Percentiles rank a stretch among this genome's conserved stretches.
These are phyloP conservation scores for Pleomassaria siparia DNA, from an alignment of 2,329 filamentous ascomycete species.

Conservation along the genomic window DNA sequence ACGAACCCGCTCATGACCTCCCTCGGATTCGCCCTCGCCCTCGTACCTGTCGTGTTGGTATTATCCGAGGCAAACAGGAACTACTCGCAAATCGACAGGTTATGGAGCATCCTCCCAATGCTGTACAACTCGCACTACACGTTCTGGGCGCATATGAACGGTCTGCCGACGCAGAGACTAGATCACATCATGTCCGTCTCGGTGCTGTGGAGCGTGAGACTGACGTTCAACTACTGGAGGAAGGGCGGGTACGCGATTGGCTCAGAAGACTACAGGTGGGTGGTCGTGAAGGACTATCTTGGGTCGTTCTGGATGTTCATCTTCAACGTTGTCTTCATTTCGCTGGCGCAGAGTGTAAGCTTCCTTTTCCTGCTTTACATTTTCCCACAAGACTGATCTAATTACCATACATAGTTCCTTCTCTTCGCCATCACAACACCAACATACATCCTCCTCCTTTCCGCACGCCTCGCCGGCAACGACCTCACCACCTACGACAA, in stretches of 20 bases:
- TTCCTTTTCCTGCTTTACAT: not conserved
- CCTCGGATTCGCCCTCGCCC: conserved; percentile 68
- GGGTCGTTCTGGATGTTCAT: conserved; percentile 71
- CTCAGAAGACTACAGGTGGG: conserved; percentile 95
- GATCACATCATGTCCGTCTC: conserved; percentile 73
- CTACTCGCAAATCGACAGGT: conserved; percentile 93
- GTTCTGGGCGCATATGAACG: conserved; percentile 76
- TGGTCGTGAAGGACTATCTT: conserved; percentile 68
- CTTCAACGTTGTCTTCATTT: conserved; percentile 89
- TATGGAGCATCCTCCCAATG: conserved; percentile 88
- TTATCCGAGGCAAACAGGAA: conserved; percentile 86
- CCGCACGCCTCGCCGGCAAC: conserved; percentile 62
- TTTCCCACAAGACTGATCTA: conserved; percentile 5
- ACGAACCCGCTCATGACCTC: conserved; percentile 85
- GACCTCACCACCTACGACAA: conserved; percentile 57
- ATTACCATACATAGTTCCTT: conserved; percentile 57
- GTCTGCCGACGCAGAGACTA: conserved; percentile 68
- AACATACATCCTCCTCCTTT: conserved; percentile 78
- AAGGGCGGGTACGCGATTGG: conserved; percentile 88
- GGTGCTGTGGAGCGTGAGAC: conserved; percentile 78
- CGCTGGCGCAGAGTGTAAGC: conserved; percentile 67
- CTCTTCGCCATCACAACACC: conserved; percentile 79
- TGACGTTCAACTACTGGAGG: conserved; percentile 97
- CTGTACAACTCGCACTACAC: conserved; percentile 84
- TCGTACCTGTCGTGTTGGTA: conserved; percentile 73